Evolutionary conservation across 257 asterid genomes (phyloP).

Genomic region (Primulina eburnea): DNA sequence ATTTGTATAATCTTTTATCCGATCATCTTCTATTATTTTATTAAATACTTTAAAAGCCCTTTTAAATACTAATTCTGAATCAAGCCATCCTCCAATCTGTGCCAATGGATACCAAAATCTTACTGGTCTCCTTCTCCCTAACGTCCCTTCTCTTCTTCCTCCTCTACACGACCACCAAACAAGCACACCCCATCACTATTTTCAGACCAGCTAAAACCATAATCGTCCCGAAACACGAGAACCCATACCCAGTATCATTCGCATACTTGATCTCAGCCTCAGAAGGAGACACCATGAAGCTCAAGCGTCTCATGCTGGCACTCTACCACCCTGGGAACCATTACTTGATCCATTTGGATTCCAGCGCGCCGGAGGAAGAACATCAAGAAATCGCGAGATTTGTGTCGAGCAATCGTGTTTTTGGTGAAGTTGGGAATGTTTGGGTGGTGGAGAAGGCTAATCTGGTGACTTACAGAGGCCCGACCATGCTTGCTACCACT

Average conservation of each 20-base stretch:
- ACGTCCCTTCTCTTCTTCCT: constrained; percentile 49
- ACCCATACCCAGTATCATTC: constrained; percentile 62
- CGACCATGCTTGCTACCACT: constrained; percentile 88
- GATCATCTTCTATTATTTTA: background rate
- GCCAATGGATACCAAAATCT: constrained; percentile 52
- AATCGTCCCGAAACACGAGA: constrained; percentile 42
- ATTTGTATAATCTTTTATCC: background rate
- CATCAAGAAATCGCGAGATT: constrained; percentile 65
- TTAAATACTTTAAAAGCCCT: too few relatives aligned
- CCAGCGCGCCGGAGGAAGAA: constrained; percentile 58
- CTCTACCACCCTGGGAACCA: constrained; percentile 78
- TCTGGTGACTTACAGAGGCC: constrained; percentile 83
- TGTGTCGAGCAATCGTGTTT: constrained; percentile 47
- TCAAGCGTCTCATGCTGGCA: constrained; percentile 68
- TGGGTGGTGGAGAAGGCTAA: constrained; percentile 69
- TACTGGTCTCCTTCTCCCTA: constrained; percentile 45
- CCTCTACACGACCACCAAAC: constrained; percentile 49
- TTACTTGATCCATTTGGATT: constrained; percentile 71
- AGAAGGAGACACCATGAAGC: constrained; percentile 61
- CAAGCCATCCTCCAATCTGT: background rate
- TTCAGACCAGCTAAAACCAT: constrained; percentile 39
- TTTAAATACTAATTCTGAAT: too few relatives aligned
- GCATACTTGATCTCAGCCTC: constrained; percentile 92
- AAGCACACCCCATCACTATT: constrained; percentile 47
- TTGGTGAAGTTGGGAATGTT: constrained; percentile 63